Evolutionary conservation across 306 rosid species (phyloP), one percentile per base, ranked within the genome.

Genomic region (Parietaria judaica): DNA sequence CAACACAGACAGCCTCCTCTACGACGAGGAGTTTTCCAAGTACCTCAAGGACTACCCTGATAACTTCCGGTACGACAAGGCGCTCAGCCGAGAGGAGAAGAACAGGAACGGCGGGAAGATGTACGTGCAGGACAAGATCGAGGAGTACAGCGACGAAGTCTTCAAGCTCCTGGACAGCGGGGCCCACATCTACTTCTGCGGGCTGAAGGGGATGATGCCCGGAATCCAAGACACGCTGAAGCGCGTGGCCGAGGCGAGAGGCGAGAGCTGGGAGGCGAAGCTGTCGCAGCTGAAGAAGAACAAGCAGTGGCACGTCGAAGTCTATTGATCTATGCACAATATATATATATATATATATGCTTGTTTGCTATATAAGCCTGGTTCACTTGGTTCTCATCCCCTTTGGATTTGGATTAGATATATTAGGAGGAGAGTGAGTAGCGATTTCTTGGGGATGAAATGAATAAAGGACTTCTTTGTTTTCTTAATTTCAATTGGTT

Each of bases 301-400:
- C 86, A 92, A 88, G 70, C 99, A 92, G 56, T 92, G 99, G 99
- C 99, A 92, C 65, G 99, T 92, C 54, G 99, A 92, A 71, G 99
- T 92, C 35, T 92, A 92, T 65, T 92, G 82, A 91, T 72, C 43
- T 1, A 49, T 54, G 23, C n/a, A n/a, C n/a, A n/a, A n/a, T n/a
- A n/a, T n/a, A n/a, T n/a, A n/a, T n/a, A n/a, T n/a, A n/a, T n/a
- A 6, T 66, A 48, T 4, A 53, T 14, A 39, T 39, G 9, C 39
- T 36, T 62, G 52, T 34, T 56, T 23, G 61, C 41, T 35, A 6
- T 54, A 16, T 74, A 66, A 74, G 74, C 67, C 66, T n/a, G 4
- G 64, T 43, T 36, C 37, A 36, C 16, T 62, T 63, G 60, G 48
- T 44, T 66, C 53, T 54, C 47, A 7, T 15, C 15, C 63, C 51